Base-by-base conservation (phyloP, 495 filamentous ascomycete species). In the Lophiostoma macrostomum region DNA sequence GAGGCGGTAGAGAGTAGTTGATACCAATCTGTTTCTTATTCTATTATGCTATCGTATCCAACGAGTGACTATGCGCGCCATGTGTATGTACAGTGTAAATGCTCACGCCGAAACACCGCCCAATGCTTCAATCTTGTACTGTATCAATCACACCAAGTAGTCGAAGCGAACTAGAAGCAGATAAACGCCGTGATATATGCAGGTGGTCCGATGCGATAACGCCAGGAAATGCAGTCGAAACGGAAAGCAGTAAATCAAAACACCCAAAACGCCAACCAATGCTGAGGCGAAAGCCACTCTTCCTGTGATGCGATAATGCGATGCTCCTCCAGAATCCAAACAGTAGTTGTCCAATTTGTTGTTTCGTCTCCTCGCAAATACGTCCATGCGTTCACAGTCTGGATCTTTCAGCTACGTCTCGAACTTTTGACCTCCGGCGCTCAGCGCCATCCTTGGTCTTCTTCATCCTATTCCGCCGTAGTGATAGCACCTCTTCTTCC, bases 401-500 rank as follows among this genome's bases (percentile, higher is more conserved):
- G 12, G 60, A 53, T 48, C 42, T 55, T 43, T 59, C 45, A 7
- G 29, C 34, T 18, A 58, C 42, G 5, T 58, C 60, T 5, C n/a
- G n/a, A n/a, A 41, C 19, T 28, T 51, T 53, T 47, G 46, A 56
- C 51, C 60, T 64, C 56, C 56, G 56, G 51, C 41, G 53, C 25
- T 57, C 50, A 25, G 22, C 52, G 47, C 60, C 51, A 56, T 64
- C 56, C 50, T 60, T 48, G 56, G 50, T 50, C 60, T 54, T 45
- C 14, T 24, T 48, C 16, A 39, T 32, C 54, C 39, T 55, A 19
- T 16, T 13, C n/a, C 45, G 50, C 42, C 39, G 35, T 35, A 42
- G 29, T 35, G 27, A 13, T 20, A 28, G 43, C 7, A 23, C 12
- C 31, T 59, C 57, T 32, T 50, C 54, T 42, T 64, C 60, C 38